A percentile compares a stretch with the other conserved stretches of the same genome.
Conservation (phyloP, 495 filamentous ascomycete genomes). For the Sphaerosporella brunnea region DNA sequence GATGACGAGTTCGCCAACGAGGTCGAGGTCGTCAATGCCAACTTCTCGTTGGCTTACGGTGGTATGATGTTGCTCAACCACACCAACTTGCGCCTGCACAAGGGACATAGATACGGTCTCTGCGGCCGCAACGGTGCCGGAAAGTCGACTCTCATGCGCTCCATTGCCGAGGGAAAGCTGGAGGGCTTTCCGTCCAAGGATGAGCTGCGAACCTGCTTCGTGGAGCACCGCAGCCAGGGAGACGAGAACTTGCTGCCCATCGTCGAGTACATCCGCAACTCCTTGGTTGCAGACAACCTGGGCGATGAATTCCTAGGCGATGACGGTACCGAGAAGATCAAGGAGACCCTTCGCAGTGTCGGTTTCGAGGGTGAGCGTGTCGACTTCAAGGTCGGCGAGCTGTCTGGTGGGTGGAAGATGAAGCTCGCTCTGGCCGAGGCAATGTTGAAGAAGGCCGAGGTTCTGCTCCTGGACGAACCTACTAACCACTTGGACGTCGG, state of each 20-base stretch:
- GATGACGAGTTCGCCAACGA: conserved; percentile 32
- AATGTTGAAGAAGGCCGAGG: conserved; percentile 91
- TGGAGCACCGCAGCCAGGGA: conserved; percentile 87
- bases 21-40: conserved; percentile 89
- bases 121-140: conserved; percentile 93
- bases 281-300: conserved; percentile 11
- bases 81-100: conserved; percentile 83
- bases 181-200: conserved; percentile 91
- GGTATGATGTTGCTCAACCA: conserved; percentile 95
- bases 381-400: conserved; percentile 68
- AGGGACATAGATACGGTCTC: conserved; percentile 92
- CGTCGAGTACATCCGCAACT: conserved; percentile 66
- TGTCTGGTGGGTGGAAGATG: conserved; percentile 99
- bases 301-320: conserved; percentile 2
- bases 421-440: conserved; percentile 91
- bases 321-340: conserved; percentile 47
- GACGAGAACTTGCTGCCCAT: conserved; percentile 94
- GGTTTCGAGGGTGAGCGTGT: conserved; percentile 79
- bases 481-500: conserved; percentile 96
- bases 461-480: conserved; percentile 91
- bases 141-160: conserved; percentile 96
- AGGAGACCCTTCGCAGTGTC: conserved; percentile 66
- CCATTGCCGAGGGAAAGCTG: conserved; percentile 85
- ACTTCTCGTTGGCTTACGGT: conserved; percentile 94
- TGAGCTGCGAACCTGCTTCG: conserved; percentile 85